Evolutionary conservation across 73 alveolate genomes (phyloP).

Genomic region (Durusdinium trenchii): DNA sequence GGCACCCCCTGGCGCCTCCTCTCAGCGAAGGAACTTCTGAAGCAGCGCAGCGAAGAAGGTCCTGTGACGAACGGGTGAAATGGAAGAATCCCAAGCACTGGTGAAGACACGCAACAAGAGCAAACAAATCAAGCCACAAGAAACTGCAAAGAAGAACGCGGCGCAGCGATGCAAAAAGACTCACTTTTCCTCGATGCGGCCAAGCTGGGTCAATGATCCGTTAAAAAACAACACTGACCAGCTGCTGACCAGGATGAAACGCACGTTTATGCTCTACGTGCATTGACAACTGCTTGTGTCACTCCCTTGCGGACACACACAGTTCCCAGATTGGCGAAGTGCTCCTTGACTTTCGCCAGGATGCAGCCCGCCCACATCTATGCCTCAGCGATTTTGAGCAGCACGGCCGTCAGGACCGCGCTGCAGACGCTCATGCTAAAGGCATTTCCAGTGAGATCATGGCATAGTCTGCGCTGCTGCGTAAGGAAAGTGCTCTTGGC

Average conservation of each 20-base stretch:
- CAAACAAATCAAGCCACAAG: too few species aligned
- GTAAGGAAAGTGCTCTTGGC: not conserved
- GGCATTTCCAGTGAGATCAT: conserved; percentile 26
- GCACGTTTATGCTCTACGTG: not conserved
- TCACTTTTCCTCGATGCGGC: too few species aligned
- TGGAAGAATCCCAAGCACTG: too few species aligned
- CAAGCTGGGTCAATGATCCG: conserved; percentile 57
- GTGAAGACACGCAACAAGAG: too few species aligned
- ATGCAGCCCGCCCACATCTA: too few species aligned
- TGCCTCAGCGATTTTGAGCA: conserved; percentile 27
- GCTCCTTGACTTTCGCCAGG: conserved; percentile 8
- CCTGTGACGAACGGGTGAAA: too few species aligned
- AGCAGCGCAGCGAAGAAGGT: too few species aligned
- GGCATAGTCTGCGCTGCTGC: conserved; percentile 8
- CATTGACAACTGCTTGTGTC: not conserved
- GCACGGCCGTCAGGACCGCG: conserved; percentile 28
- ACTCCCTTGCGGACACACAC: conserved; percentile 34
- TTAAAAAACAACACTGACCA: conserved; percentile 27
- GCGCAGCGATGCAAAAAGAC: too few species aligned
- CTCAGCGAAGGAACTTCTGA: too few species aligned
- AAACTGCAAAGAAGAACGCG: too few species aligned
- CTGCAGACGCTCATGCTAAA: conserved; percentile 27
- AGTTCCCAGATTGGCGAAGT: not conserved
- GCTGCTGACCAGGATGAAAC: not conserved
- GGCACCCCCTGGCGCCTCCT: too few species aligned